Base-by-base conservation (phyloP, 257 asterid species). In the Lantana camara region DNA sequence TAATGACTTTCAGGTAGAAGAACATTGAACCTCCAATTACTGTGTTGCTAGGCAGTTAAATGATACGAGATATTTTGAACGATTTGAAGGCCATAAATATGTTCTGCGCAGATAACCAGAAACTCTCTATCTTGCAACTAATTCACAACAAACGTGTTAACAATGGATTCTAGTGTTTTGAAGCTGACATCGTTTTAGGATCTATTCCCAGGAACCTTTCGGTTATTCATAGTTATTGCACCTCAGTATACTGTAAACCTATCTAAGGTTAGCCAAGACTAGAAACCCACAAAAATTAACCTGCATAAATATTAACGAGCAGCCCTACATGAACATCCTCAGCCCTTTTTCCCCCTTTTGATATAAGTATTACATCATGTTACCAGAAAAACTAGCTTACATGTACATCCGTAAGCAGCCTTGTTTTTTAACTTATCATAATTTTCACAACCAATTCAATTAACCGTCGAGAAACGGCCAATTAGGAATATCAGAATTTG, bases 61-160 rank as follows among this genome's bases (percentile, higher is more conserved):
- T 30, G 64, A 69, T 21, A 7, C 23, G 55, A 44, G 30, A 54
- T 54, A 19, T 63, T 19, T 30, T 24, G 45, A 16, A 63, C 66
- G 23, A 56, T 23, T 27, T 45, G 64, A 14, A 57, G 40, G 50
- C 58, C 32, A 42, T 34, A 34, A 19, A 19, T 35, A 23, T 14
- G 11, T 53, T 22, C 19, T 19, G 32, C 48, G 32, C 29, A 9
- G 23, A 20, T 17, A 27, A 62, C 61, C 48, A 24, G n/a, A 9
- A 41, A 11, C 21, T 9, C 17, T 19, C 46, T 62, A 34, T 55
- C 57, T 52, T 34, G 21, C 32, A 42, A 47, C 58, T 64, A 34
- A 52, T 50, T 58, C 35, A 29, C 12, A 20, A 27, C 22, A 46
- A 50, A 19, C 9, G 19, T n/a, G 5, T 11, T 12, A 40, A 42